Percentiles rank a stretch among this genome's conserved stretches.
Conservation (phyloP, 768 basidiomycete genomes). For the Lentinula aciculospora region DNA sequence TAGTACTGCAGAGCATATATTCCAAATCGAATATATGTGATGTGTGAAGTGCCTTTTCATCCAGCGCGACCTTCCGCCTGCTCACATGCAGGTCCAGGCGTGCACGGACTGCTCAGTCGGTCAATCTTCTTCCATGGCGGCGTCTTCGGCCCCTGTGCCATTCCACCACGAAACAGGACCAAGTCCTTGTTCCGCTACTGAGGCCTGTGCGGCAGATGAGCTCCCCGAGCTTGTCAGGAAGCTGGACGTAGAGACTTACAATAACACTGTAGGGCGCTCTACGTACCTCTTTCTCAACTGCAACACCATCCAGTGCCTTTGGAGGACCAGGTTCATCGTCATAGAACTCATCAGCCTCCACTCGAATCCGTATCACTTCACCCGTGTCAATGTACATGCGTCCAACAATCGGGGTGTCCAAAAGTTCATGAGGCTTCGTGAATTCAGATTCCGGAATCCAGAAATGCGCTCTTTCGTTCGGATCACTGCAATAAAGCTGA, state of each 20-base stretch:
- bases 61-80: too few relatives aligned
- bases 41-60: too few relatives aligned
- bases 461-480: slow-evolving; percentile 79
- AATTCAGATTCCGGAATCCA: slow-evolving; percentile 66
- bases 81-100: neutral
- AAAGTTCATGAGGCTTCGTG: slow-evolving; percentile 51
- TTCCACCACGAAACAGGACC: slow-evolving; percentile 78
- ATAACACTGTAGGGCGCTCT: slow-evolving; percentile 65
- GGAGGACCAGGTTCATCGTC: slow-evolving; percentile 86
- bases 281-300: slow-evolving; percentile 40
- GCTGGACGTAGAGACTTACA: slow-evolving; percentile 36
- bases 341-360: slow-evolving; percentile 78
- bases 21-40: too few relatives aligned
- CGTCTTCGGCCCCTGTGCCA: slow-evolving; percentile 34
- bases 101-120: too few relatives aligned
- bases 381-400: slow-evolving; percentile 81
- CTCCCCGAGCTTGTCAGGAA: neutral
- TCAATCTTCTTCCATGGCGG: slow-evolving; percentile 37
- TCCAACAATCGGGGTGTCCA: slow-evolving; percentile 59
- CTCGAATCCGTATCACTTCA: slow-evolving; percentile 70
- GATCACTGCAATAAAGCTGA: slow-evolving; percentile 43
- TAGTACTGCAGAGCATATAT: too few relatives aligned
- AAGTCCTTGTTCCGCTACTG: slow-evolving; percentile 78
- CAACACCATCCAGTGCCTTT: slow-evolving; percentile 66
- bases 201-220: slow-evolving; percentile 44